Evolutionary conservation across 768 basidiomycete genomes (phyloP).

Genomic region (Phanerodontia chrysosporium): DNA sequence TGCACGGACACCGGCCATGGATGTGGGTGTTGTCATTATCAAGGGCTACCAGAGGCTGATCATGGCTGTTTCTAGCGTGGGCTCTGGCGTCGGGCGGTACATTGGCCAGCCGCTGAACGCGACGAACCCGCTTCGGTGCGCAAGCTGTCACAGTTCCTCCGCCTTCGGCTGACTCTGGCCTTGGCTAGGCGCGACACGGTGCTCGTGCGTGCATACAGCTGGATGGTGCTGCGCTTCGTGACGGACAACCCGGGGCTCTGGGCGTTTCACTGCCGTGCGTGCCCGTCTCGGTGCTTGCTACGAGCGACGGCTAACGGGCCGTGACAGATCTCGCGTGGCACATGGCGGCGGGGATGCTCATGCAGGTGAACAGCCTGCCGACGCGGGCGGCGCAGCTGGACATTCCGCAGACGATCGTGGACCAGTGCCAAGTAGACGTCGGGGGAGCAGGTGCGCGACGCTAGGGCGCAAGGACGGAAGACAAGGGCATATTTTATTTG

Average conservation of each 20-base stretch:
- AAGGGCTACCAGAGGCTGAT: too few species aligned
- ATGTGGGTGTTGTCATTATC: slow-evolving; percentile 7
- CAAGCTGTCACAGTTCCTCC: neutral
- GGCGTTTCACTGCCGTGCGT: slow-evolving; percentile 42
- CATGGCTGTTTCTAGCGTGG: slow-evolving; percentile 21
- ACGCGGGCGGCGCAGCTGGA: slow-evolving; percentile 29
- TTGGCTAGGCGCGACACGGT: slow-evolving; percentile 35
- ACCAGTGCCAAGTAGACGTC: slow-evolving; percentile 25
- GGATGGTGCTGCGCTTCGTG: slow-evolving; percentile 35
- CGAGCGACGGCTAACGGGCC: too few species aligned
- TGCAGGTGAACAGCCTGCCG: slow-evolving; percentile 38
- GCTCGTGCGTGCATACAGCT: slow-evolving; percentile 36
- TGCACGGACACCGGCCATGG: slow-evolving; percentile 30
- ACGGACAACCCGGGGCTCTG: slow-evolving; percentile 43
- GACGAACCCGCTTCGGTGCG: slow-evolving; percentile 32
- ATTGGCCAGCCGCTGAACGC: slow-evolving; percentile 24
- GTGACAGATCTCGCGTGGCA: slow-evolving; percentile 7
- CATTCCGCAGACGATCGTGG: slow-evolving; percentile 29
- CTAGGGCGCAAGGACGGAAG: too few species aligned
- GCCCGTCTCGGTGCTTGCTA: too few species aligned
- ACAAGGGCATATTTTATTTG: too few species aligned
- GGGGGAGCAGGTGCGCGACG: too few species aligned
- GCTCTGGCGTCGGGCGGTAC: slow-evolving; percentile 32
- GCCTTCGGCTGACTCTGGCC: too few species aligned
- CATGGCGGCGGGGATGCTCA: slow-evolving; percentile 33